Conservation (phyloP, 2,329 filamentous ascomycete genomes). For the Ophiostoma himal-ulmi region DNA sequence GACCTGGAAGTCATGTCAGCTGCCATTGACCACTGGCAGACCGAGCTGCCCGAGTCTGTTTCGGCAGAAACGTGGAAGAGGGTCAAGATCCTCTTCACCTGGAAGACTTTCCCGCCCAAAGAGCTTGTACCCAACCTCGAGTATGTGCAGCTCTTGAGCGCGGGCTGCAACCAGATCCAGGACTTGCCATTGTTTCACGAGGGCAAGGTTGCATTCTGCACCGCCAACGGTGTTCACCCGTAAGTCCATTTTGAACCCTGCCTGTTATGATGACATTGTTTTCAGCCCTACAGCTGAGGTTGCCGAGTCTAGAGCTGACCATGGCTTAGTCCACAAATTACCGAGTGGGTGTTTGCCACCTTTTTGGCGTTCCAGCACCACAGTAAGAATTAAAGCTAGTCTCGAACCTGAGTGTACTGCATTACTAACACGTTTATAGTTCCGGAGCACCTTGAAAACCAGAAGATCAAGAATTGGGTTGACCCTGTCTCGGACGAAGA, state of each 20-base stretch:
- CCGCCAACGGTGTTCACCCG: slow-evolving; percentile 51
- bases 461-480: slow-evolving; percentile 41
- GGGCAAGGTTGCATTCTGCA: slow-evolving; percentile 45
- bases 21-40: background rate
- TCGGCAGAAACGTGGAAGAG: background rate
- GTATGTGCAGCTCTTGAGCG: slow-evolving; percentile 50
- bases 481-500: background rate
- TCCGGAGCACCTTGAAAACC: slow-evolving; percentile 41
- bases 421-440: slow-evolving; percentile 32
- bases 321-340: slow-evolving; percentile 45
- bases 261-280: background rate
- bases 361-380: slow-evolving; percentile 46
- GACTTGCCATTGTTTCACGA: slow-evolving; percentile 44
- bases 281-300: background rate
- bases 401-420: background rate
- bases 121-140: slow-evolving; percentile 42
- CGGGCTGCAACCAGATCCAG: slow-evolving; percentile 48
- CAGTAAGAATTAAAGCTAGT: slow-evolving; percentile 33
- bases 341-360: slow-evolving; percentile 51
- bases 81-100: slow-evolving; percentile 2
- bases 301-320: background rate
- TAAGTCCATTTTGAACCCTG: background rate
- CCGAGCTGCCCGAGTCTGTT: slow-evolving; percentile 1
- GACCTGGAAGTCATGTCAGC: background rate
- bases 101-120: slow-evolving; percentile 18